These are phyloP conservation scores for Chlamydomonas reinhardtii DNA, from an alignment of 163 green algal genomes.

Conservation along the genomic window DNA sequence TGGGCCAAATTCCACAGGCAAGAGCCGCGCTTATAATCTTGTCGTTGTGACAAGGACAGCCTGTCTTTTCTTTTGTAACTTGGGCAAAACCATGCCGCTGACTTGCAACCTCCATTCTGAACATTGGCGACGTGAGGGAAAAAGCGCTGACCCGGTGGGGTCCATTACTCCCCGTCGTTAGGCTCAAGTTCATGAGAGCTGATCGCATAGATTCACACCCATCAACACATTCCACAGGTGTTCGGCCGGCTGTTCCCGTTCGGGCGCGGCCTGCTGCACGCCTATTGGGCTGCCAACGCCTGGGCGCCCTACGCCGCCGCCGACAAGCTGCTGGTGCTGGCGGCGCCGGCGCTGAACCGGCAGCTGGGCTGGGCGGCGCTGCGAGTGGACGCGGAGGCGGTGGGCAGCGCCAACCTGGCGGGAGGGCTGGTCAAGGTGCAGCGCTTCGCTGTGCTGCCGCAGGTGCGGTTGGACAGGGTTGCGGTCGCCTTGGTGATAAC, in stretches of 20 bases:
- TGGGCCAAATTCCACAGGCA: slow-evolving; percentile 78
- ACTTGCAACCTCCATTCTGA: too few relatives aligned
- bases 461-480: background rate
- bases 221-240: too few relatives aligned
- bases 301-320: slow-evolving; percentile 93
- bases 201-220: too few relatives aligned
- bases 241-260: slow-evolving; percentile 94
- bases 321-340: slow-evolving; percentile 82
- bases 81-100: too few relatives aligned
- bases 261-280: slow-evolving; percentile 88
- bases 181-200: too few relatives aligned
- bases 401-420: slow-evolving; percentile 35
- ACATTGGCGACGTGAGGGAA: too few relatives aligned
- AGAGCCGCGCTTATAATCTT: background rate
- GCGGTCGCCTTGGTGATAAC: too few relatives aligned
- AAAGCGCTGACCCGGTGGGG: too few relatives aligned
- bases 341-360: background rate
- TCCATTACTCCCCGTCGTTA: too few relatives aligned
- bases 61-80: too few relatives aligned
- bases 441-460: slow-evolving; percentile 79
- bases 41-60: too few relatives aligned
- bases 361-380: background rate
- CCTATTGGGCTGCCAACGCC: slow-evolving; percentile 97
- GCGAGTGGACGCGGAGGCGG: background rate
- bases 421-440: slow-evolving; percentile 79